Percentiles rank a stretch among this genome's conserved stretches.
Evolutionary conservation across 2,329 filamentous ascomycete species (phyloP).

Genomic region (Macroventuria anomochaeta): DNA sequence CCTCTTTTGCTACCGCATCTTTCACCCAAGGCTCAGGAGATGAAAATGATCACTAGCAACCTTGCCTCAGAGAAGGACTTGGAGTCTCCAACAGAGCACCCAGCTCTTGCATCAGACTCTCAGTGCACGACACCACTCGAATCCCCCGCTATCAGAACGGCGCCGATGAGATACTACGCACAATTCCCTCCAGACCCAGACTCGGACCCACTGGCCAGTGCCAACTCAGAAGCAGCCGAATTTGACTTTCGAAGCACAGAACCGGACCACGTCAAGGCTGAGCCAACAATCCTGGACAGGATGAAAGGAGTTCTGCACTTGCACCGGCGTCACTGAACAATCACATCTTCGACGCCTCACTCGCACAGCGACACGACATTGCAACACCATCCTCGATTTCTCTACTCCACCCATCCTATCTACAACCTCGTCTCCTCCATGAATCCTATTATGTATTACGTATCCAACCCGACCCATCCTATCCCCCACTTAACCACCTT

Average conservation of each 20-base stretch:
- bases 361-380: background rate
- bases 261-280: background rate
- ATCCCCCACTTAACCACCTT: background rate
- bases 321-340: background rate
- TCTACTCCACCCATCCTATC: too few species aligned
- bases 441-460: constrained; percentile 4
- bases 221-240: background rate
- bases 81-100: background rate
- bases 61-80: background rate
- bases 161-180: background rate
- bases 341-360: too few species aligned
- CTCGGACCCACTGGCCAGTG: too few species aligned
- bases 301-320: background rate
- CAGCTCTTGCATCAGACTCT: background rate
- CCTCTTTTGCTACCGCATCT: too few species aligned
- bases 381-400: background rate
- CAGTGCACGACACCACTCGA: background rate
- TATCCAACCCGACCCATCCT: background rate
- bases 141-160: background rate
- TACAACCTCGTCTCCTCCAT: too few species aligned
- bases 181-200: background rate
- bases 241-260: background rate
- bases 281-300: background rate
- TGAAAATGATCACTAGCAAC: background rate
- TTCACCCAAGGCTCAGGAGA: too few species aligned